Conservation (phyloP, 23 red algal genomes). For the Gracilariopsis chorda region DNA sequence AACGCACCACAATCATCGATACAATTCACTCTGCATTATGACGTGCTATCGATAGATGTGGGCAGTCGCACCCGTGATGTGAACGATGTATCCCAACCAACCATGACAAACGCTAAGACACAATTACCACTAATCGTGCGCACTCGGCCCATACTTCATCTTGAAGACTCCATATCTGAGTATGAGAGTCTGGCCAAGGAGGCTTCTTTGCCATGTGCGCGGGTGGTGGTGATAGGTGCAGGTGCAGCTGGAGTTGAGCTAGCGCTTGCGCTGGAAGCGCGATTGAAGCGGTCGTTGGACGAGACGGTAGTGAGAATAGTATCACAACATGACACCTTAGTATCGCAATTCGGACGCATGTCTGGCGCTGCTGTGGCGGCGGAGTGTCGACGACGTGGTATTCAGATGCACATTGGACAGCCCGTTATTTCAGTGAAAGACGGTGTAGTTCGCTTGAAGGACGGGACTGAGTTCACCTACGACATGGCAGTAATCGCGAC, state of each 20-base stretch:
- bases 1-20: neutral
- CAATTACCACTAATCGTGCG: slow-evolving; percentile 13
- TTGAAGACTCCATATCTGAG: neutral
- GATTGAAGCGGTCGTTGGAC: slow-evolving; percentile 3
- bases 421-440: neutral
- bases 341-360: neutral
- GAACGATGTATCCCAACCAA: neutral
- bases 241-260: slow-evolving; percentile 84
- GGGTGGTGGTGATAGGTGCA: slow-evolving; percentile 63
- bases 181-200: slow-evolving; percentile 21
- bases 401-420: slow-evolving; percentile 22
- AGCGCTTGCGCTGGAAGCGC: slow-evolving; percentile 63
- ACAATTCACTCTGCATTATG: slow-evolving; percentile 40
- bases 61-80: slow-evolving; percentile 20
- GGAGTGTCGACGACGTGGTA: slow-evolving; percentile 20
- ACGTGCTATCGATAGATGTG: slow-evolving; percentile 67
- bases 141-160: slow-evolving; percentile 55
- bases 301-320: slow-evolving; percentile 26
- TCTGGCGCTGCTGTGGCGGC: slow-evolving; percentile 39
- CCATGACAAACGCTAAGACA: neutral
- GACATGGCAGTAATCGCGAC: slow-evolving; percentile 67
- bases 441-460: slow-evolving; percentile 9
- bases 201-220: neutral
- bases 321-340: neutral
- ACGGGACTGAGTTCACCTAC: slow-evolving; percentile 8